Conservation (phyloP, 805 yeast genomes). For the Cephaloascus albidus region DNA sequence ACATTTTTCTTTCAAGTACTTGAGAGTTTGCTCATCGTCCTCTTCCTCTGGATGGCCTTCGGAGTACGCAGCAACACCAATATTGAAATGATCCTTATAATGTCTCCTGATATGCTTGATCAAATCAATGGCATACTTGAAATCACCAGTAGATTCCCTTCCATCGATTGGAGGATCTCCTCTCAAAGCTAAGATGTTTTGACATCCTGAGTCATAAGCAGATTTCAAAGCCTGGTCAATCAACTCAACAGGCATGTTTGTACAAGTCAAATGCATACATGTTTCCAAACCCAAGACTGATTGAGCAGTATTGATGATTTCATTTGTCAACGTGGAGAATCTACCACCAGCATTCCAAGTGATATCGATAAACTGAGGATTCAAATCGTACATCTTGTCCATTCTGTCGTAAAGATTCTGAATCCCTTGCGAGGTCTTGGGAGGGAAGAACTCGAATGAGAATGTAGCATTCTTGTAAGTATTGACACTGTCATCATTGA, state of each 20-base stretch:
- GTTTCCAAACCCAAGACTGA: conserved; percentile 88
- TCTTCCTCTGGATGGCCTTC: conserved; percentile 93
- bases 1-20: conserved; percentile 73
- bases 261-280: conserved; percentile 96
- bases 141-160: conserved; percentile 71
- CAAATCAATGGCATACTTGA: conserved; percentile 81
- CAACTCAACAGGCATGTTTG: conserved; percentile 77
- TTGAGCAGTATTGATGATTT: conserved; percentile 86
- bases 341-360: conserved; percentile 99
- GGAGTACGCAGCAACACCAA: conserved; percentile 96
- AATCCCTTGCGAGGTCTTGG: conserved; percentile 95
- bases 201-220: conserved; percentile 90
- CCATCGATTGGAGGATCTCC: conserved; percentile 90
- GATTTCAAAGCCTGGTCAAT: conserved; percentile 79
- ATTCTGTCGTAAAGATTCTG: conserved; percentile 93
- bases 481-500: conserved; percentile 4
- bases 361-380: conserved; percentile 88
- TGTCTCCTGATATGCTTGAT: conserved; percentile 62
- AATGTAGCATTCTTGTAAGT: conserved; percentile 45
- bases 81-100: conserved; percentile 84
- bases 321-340: conserved; percentile 73
- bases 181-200: conserved; percentile 86
- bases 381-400: conserved; percentile 92
- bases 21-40: conserved; percentile 34
- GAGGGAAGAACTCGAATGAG: conserved; percentile 95